Conservation (phyloP, 441 rosid genomes). For the Geranium incanum region DNA sequence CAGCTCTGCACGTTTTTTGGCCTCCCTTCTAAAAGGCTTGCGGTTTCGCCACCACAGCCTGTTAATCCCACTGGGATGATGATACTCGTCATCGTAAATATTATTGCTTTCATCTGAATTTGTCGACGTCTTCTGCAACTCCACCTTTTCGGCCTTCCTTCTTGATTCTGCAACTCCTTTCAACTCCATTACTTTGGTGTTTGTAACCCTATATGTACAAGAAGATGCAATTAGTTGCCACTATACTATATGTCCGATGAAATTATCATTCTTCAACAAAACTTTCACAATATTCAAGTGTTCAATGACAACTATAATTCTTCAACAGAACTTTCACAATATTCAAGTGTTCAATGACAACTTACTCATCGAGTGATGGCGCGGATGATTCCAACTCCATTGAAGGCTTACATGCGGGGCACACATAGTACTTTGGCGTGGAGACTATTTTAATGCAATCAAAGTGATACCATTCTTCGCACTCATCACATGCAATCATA, state of each 20-base stretch:
- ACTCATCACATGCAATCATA: constrained; percentile 54
- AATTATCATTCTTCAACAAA: not conserved
- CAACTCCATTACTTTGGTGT: constrained; percentile 41
- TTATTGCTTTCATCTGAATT: constrained; percentile 9
- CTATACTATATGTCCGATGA: too few relatives aligned
- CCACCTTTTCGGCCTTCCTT: constrained; percentile 18
- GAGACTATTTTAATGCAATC: constrained; percentile 50
- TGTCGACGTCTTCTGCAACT: constrained; percentile 16
- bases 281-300: not conserved
- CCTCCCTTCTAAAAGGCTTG: constrained; percentile 63
- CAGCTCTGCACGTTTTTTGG: constrained; percentile 42
- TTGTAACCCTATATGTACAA: constrained; percentile 23
- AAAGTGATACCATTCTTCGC: constrained; percentile 74
- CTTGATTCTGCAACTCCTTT: constrained; percentile 34
- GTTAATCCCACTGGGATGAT: constrained; percentile 28
- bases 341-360: constrained; percentile 4
- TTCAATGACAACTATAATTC: constrained; percentile 15
- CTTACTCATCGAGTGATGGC: constrained; percentile 35
- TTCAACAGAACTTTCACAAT: not conserved
- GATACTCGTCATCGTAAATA: not conserved
- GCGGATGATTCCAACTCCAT: constrained; percentile 20
- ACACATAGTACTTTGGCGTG: constrained; percentile 40
- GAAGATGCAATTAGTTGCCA: too few relatives aligned
- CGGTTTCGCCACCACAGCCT: constrained; percentile 54
- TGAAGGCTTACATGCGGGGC: constrained; percentile 72